Evolutionary conservation across 768 basidiomycete genomes (phyloP).

Genomic region (Pleurotus djamor): DNA sequence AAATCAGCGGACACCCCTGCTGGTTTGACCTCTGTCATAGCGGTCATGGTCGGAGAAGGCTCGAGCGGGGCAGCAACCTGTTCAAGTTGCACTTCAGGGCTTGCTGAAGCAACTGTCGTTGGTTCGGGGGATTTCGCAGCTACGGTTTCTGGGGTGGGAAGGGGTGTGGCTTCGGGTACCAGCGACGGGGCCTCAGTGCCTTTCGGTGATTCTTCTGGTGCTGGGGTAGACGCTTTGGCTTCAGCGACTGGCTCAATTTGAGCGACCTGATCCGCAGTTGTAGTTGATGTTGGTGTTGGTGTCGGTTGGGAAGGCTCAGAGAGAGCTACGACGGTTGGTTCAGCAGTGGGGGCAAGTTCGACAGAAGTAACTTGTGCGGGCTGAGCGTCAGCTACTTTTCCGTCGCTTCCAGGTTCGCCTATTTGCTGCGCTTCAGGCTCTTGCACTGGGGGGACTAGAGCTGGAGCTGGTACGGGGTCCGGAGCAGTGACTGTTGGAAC

Average conservation of each 20-base stretch:
- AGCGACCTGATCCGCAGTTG: constrained; percentile 12
- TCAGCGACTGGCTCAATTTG: neutral
- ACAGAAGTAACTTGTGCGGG: neutral
- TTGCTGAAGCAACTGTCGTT: too few relatives aligned
- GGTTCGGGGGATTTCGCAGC: constrained; percentile 3
- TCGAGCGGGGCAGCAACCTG: neutral
- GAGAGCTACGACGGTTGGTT: constrained; percentile 8
- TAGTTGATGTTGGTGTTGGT: constrained; percentile 9
- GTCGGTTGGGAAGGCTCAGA: constrained; percentile 4
- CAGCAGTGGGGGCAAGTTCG: neutral
- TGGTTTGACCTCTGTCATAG: neutral
- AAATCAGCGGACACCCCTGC: constrained; percentile 1
- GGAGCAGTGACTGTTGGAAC: neutral
- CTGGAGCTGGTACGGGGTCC: neutral
- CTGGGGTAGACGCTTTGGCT: neutral
- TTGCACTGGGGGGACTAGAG: neutral
- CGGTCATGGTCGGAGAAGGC: constrained; percentile 6
- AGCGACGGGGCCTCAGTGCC: neutral
- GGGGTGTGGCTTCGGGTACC: constrained; percentile 7
- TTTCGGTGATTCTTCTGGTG: neutral
- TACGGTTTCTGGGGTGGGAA: neutral
- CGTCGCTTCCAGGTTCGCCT: neutral
- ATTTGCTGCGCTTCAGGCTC: neutral
- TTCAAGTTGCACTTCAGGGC: neutral
- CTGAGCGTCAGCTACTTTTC: neutral